Conservation (phyloP, 2,329 filamentous ascomycete genomes). For the Trichoderma sp. region DNA sequence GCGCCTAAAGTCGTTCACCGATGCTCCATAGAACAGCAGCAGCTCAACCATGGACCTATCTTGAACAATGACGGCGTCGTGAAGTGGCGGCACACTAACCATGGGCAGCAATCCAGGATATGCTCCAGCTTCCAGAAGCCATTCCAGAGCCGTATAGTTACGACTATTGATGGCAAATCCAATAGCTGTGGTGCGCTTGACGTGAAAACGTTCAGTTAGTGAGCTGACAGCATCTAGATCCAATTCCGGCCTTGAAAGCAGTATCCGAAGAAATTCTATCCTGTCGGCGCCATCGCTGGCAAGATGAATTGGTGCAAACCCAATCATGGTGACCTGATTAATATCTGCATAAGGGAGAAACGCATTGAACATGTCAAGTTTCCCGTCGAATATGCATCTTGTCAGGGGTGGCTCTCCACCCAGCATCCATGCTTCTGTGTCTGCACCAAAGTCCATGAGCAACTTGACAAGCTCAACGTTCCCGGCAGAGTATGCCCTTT, state of each 20-base stretch:
- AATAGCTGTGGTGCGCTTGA: constrained; percentile 13
- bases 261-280: constrained; percentile 20
- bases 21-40: constrained; percentile 21
- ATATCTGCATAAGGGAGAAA: constrained; percentile 17
- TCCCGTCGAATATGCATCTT: constrained; percentile 15
- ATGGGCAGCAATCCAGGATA: constrained; percentile 20
- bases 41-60: constrained; percentile 21
- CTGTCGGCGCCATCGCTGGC: constrained; percentile 11
- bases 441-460: constrained; percentile 22
- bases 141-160: constrained; percentile 19
- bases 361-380: constrained; percentile 18
- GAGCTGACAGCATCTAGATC: constrained; percentile 15
- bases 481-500: constrained; percentile 17
- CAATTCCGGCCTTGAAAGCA: constrained; percentile 13
- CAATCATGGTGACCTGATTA: constrained; percentile 8
- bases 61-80: constrained; percentile 14
- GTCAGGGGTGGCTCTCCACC: constrained; percentile 17
- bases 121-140: constrained; percentile 24
- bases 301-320: constrained; percentile 19
- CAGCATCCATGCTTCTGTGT: constrained; percentile 18
- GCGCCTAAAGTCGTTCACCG: constrained; percentile 21
- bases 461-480: constrained; percentile 16
- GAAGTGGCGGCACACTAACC: constrained; percentile 15
- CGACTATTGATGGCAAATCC: constrained; percentile 18
- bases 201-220: not conserved